A percentile compares a stretch with the other conserved stretches of the same genome.
phyloP scores from a whole-genome alignment of 495 filamentous ascomycete genomes.

The Ramalina peruviana region DNA sequence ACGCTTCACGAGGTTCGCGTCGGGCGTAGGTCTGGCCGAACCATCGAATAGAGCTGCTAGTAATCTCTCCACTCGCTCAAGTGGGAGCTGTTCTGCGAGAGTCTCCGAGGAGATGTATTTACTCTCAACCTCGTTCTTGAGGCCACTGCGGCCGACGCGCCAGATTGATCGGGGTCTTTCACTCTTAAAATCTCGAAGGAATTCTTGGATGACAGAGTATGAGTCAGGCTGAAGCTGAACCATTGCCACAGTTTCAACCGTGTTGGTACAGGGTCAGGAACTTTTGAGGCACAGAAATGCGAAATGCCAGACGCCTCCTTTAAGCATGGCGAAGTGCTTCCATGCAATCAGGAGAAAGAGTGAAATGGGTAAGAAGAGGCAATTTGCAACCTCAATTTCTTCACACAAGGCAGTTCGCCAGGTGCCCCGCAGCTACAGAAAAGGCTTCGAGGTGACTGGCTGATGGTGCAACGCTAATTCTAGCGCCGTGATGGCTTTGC shows the following conservation, averaged over 20 bases:
- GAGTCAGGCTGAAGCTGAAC: not conserved
- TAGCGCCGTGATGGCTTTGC: too few species aligned
- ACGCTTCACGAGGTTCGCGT: not conserved
- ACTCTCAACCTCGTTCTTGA: not conserved
- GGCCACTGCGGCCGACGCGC: not conserved
- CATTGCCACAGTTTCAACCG: not conserved
- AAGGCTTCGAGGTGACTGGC: too few species aligned
- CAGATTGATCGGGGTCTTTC: not conserved
- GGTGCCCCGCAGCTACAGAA: too few species aligned
- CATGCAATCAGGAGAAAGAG: too few species aligned
- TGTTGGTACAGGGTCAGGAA: too few species aligned
- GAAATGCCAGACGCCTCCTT: too few species aligned
- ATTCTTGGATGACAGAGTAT: not conserved
- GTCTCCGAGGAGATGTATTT: not conserved
- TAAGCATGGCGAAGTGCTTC: too few species aligned
- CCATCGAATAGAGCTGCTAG: constrained; percentile 1
- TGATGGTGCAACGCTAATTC: too few species aligned
- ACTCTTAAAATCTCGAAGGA: not conserved
- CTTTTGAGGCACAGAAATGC: too few species aligned
- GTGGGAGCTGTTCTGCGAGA: not conserved
- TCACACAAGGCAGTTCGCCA: too few species aligned
- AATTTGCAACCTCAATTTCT: too few species aligned
- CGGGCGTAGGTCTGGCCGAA: not conserved
- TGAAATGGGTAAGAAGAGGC: too few species aligned
- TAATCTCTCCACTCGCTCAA: not conserved